phyloP scores from a whole-genome alignment of 2,329 filamentous ascomycete genomes.

The Aspergillus ochraceoroseus region DNA sequence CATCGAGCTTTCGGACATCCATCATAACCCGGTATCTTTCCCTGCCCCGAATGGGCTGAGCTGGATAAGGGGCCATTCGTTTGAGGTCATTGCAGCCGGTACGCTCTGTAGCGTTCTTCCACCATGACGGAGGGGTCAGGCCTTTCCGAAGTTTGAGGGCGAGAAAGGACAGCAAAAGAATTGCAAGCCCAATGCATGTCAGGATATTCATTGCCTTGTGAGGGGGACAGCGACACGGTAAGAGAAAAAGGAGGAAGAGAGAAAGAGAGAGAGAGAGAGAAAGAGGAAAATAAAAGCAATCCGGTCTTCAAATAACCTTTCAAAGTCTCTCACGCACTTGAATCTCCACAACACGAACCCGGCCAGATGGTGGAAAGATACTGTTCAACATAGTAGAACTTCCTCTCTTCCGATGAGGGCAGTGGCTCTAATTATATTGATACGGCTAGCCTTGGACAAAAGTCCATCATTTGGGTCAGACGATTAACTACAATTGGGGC shows the following conservation, averaged over 20 bases:
- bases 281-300: slow-evolving; percentile 10
- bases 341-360: slow-evolving; percentile 18
- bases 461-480: slow-evolving; percentile 25
- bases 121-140: slow-evolving; percentile 11
- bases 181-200: slow-evolving; percentile 28
- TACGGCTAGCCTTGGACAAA: slow-evolving; percentile 14
- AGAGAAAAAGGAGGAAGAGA: slow-evolving; percentile 6
- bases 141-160: slow-evolving; percentile 26
- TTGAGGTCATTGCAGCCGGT: slow-evolving; percentile 29
- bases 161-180: slow-evolving; percentile 29
- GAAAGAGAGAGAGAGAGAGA: slow-evolving; percentile 5
- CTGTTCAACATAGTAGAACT: slow-evolving; percentile 18
- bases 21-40: slow-evolving; percentile 45
- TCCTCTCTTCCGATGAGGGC: slow-evolving; percentile 17
- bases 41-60: slow-evolving; percentile 37
- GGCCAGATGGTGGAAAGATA: slow-evolving; percentile 11
- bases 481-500: slow-evolving; percentile 22
- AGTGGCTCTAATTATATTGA: slow-evolving; percentile 23
- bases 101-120: slow-evolving; percentile 9
- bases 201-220: slow-evolving; percentile 32
- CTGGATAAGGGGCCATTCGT: slow-evolving; percentile 36
- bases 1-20: slow-evolving; percentile 46
- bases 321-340: slow-evolving; percentile 13
- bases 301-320: slow-evolving; percentile 15
- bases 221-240: slow-evolving; percentile 1